Percentiles rank a stretch among this genome's conserved stretches.
Evolutionary conservation across 2,329 filamentous ascomycete species (phyloP).

Genomic region (Lomentospora prolificans): DNA sequence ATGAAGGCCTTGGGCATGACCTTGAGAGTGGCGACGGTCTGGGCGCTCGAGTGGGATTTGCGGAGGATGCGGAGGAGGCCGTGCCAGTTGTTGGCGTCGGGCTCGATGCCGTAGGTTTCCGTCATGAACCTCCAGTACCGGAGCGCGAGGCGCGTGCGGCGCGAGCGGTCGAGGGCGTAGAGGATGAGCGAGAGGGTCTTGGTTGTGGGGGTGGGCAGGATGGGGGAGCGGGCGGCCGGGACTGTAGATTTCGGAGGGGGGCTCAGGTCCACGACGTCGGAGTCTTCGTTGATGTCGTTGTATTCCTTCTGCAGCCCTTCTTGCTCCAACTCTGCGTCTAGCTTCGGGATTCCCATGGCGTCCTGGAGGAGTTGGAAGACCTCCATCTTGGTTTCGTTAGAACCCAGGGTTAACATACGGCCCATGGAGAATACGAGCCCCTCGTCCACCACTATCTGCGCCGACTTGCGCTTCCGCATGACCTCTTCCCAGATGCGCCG

Average conservation of each 20-base stretch:
- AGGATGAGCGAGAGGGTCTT: constrained; percentile 63
- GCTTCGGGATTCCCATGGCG: constrained; percentile 62
- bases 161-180: constrained; percentile 49
- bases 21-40: constrained; percentile 49
- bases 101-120: constrained; percentile 47
- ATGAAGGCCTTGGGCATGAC: constrained; percentile 37
- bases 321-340: background rate
- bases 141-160: constrained; percentile 50
- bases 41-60: constrained; percentile 53
- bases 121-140: constrained; percentile 74
- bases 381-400: constrained; percentile 55
- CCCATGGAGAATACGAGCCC: constrained; percentile 74
- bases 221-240: constrained; percentile 8
- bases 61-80: constrained; percentile 59
- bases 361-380: constrained; percentile 70
- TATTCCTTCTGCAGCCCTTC: background rate
- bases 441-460: constrained; percentile 65
- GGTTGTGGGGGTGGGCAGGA: constrained; percentile 34
- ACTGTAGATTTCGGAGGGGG: constrained; percentile 9
- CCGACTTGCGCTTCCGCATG: constrained; percentile 63
- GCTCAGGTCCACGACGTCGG: constrained; percentile 9
- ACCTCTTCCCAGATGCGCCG: constrained; percentile 75
- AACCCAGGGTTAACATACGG: constrained; percentile 58
- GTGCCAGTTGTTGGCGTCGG: constrained; percentile 63
- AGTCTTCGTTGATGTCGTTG: background rate